Evolutionary conservation across 139 green algal species (phyloP).

Genomic region (Micractinium sp.): DNA sequence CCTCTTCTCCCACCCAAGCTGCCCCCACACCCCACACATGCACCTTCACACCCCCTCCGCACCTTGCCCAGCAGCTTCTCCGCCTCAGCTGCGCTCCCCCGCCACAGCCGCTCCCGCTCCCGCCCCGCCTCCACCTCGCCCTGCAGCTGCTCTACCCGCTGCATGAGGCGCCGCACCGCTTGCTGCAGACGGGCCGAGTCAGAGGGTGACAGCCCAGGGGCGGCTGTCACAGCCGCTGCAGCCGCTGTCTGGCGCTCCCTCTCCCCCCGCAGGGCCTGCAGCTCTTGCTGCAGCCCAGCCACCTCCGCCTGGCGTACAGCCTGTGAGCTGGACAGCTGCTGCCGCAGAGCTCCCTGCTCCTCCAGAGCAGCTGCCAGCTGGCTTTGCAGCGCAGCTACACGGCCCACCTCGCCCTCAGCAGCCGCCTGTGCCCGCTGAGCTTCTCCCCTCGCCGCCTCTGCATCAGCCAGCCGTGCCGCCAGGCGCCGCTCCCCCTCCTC

Average conservation of each 20-base stretch:
- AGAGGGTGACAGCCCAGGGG: neutral
- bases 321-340: slow-evolving; percentile 9
- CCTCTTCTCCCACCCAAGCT: too few relatives aligned
- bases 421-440: neutral
- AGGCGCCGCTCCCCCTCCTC: slow-evolving; percentile 1
- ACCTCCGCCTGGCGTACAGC: neutral
- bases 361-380: slow-evolving; percentile 7
- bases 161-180: slow-evolving; percentile 21
- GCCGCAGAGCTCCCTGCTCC: slow-evolving; percentile 11
- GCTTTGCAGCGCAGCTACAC: neutral
- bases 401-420: neutral
- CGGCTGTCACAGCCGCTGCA: neutral
- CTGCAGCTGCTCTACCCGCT: slow-evolving; percentile 2
- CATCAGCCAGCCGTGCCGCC: neutral
- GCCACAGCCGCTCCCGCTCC: slow-evolving; percentile 19
- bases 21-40: neutral
- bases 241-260: neutral
- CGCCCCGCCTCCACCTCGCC: slow-evolving; percentile 9
- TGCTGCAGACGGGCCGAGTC: slow-evolving; percentile 10
- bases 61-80: slow-evolving; percentile 28
- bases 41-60: neutral
- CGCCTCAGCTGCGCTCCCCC: neutral
- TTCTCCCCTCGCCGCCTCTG: neutral
- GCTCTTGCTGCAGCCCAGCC: neutral
- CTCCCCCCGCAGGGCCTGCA: neutral